Evolutionary conservation across 106 monocot genomes (phyloP).

Genomic region (Chionographis japonica): DNA sequence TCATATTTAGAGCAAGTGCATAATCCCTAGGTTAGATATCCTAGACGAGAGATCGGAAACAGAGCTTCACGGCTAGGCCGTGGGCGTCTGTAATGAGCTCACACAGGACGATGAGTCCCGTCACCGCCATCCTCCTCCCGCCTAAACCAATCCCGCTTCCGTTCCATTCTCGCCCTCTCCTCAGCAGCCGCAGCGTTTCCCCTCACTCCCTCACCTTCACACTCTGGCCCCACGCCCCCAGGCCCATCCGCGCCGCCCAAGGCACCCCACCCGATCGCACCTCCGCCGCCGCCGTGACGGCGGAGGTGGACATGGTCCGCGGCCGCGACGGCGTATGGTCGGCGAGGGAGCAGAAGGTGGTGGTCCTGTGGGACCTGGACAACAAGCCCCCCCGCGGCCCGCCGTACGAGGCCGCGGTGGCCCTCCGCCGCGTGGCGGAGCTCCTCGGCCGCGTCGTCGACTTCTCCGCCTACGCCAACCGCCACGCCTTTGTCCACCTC

Average conservation of each 20-base stretch:
- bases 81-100: too few species aligned
- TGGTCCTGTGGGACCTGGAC: conserved; percentile 97
- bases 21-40: too few species aligned
- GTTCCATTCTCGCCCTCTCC: not conserved
- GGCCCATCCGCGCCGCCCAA: not conserved
- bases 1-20: too few species aligned
- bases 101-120: too few species aligned
- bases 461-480: conserved; percentile 90
- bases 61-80: too few species aligned
- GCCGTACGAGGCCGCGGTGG: conserved; percentile 64
- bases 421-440: conserved; percentile 55
- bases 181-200: not conserved
- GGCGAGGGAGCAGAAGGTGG: conserved; percentile 43
- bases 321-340: conserved; percentile 58
- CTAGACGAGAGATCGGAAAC: too few species aligned
- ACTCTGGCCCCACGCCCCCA: not conserved
- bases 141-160: too few species aligned
- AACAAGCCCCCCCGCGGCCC: conserved; percentile 94
- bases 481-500: conserved; percentile 91
- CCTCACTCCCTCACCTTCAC: not conserved
- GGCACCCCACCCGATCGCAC: not conserved
- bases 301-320: conserved; percentile 68
- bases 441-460: conserved; percentile 68
- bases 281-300: conserved; percentile 13
- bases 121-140: too few species aligned